Conservation (phyloP, 345 rosid genomes). For the Lepidium sativum region DNA sequence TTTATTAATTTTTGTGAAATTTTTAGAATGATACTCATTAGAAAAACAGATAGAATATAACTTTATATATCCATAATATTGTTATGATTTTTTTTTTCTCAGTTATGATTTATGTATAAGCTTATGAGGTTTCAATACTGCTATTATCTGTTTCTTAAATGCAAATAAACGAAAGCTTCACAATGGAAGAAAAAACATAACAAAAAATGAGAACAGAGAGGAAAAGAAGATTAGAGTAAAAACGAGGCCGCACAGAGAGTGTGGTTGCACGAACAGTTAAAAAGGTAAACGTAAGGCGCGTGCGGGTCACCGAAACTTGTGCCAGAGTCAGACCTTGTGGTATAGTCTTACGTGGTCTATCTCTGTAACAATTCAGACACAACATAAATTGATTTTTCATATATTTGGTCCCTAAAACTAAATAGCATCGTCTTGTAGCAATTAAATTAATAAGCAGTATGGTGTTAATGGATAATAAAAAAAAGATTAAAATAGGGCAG, state of each 20-base stretch:
- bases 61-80: not conserved
- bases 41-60: too few species aligned
- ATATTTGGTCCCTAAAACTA: not conserved
- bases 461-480: not conserved
- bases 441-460: not conserved
- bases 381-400: not conserved
- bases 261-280: slow-evolving; percentile 14
- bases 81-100: too few species aligned
- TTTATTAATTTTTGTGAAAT: too few species aligned
- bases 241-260: slow-evolving; percentile 10
- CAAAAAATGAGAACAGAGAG: not conserved
- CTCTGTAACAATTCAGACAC: slow-evolving; percentile 21
- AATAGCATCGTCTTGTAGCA: not conserved
- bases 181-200: not conserved
- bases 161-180: not conserved
- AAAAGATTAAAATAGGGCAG: slow-evolving; percentile 15
- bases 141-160: too few species aligned
- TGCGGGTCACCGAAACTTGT: slow-evolving; percentile 30
- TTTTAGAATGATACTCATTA: too few species aligned
- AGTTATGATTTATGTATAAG: too few species aligned
- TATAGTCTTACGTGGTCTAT: slow-evolving; percentile 30
- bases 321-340: slow-evolving; percentile 24
- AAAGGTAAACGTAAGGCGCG: slow-evolving; percentile 26
- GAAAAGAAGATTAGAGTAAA: not conserved
- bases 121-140: not conserved